Conservation (phyloP, 2,329 filamentous ascomycete genomes). For the Magnaporthiopsis incrustans region DNA sequence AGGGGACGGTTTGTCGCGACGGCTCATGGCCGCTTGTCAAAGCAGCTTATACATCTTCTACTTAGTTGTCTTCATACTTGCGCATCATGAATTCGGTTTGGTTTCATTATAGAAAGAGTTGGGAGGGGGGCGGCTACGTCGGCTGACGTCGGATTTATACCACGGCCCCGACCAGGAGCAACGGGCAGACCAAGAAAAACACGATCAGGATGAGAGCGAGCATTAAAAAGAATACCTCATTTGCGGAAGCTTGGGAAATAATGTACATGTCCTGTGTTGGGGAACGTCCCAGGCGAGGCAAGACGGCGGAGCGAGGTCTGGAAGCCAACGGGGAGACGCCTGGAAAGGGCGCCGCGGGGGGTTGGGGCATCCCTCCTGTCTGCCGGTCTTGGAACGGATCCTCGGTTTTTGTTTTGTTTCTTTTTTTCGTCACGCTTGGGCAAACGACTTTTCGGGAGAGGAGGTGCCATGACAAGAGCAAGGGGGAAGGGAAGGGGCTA, state of each 20-base stretch:
- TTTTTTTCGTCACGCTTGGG: not conserved
- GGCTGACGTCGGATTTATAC: not conserved
- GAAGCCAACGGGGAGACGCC: not conserved
- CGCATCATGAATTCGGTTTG: slow-evolving; percentile 2
- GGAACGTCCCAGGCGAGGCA: not conserved
- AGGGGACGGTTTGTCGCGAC: not conserved
- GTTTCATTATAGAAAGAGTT: slow-evolving; percentile 21
- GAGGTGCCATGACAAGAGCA: no score
- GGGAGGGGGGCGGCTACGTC: not conserved
- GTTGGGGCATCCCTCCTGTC: not conserved
- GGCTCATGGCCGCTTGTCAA: not conserved
- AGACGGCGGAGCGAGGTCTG: not conserved
- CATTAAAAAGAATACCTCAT: not conserved
- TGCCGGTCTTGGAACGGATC: not conserved
- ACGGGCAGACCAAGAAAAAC: not conserved
- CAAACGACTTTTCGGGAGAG: not conserved
- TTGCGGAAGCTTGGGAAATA: not conserved
- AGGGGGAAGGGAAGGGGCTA: not conserved
- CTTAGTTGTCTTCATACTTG: slow-evolving; percentile 6
- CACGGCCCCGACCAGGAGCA: not conserved
- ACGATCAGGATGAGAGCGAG: not conserved
- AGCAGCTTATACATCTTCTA: slow-evolving; percentile 2
- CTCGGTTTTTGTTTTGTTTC: not conserved
- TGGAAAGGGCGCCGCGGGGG: not conserved
- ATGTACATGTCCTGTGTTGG: not conserved